A percentile compares a stretch with the other conserved stretches of the same genome.
These are phyloP conservation scores for Biscutella laevigata DNA, from an alignment of 441 rosid genomes.

Conservation along the genomic window DNA sequence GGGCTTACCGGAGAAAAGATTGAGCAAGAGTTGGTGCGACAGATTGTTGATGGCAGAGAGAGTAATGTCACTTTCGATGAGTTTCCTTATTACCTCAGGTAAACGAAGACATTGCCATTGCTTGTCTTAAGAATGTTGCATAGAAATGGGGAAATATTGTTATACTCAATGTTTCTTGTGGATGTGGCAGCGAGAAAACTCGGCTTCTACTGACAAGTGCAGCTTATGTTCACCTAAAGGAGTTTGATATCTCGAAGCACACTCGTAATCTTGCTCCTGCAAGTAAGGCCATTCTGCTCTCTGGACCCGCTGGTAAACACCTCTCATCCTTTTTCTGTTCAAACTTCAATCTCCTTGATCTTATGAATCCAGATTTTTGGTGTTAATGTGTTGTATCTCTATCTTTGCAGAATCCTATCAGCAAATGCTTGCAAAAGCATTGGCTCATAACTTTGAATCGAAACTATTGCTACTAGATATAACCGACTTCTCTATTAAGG, in stretches of 20 bases:
- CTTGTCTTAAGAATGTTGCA: not conserved
- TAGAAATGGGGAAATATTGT: not conserved
- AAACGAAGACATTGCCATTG: not conserved
- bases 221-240: constrained; percentile 78
- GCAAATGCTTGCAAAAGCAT: constrained; percentile 92
- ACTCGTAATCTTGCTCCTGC: constrained; percentile 90
- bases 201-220: constrained; percentile 66
- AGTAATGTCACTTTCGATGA: constrained; percentile 55
- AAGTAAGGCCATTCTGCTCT: constrained; percentile 74
- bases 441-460: constrained; percentile 68
- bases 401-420: constrained; percentile 64
- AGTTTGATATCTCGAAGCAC: constrained; percentile 72
- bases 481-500: constrained; percentile 73
- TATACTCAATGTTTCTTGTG: not conserved
- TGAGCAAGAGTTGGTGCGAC: constrained; percentile 65
- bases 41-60: constrained; percentile 53
- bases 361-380: not conserved
- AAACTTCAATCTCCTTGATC: no score
- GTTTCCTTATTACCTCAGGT: constrained; percentile 80
- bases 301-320: constrained; percentile 76
- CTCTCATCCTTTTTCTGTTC: not conserved
- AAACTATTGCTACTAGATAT: constrained; percentile 74
- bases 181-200: constrained; percentile 59
- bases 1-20: constrained; percentile 49
- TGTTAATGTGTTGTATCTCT: not conserved